A percentile compares a stretch with the other conserved stretches of the same genome.
phyloP scores from a whole-genome alignment of 2,329 filamentous ascomycete genomes.

The Fusarium cyanostomum region DNA sequence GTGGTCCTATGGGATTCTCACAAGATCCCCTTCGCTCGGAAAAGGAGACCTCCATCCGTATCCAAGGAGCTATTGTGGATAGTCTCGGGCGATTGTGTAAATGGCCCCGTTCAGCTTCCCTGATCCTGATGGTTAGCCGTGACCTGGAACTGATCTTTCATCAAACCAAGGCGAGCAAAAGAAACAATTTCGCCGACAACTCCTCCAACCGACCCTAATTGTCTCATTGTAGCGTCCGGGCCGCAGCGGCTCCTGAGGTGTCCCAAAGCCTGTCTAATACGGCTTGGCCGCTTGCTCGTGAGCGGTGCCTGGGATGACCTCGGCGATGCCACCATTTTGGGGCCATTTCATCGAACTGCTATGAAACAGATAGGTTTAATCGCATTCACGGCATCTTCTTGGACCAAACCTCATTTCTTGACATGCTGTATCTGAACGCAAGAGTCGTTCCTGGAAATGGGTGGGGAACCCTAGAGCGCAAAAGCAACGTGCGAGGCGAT shows the following conservation, averaged over 20 bases:
- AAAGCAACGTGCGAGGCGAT: neutral
- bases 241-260: too few species aligned
- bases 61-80: neutral
- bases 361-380: too few species aligned
- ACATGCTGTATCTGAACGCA: neutral
- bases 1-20: neutral
- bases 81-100: neutral
- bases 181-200: slow-evolving; percentile 1
- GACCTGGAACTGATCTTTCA: neutral
- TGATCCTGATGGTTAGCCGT: too few species aligned
- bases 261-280: too few species aligned
- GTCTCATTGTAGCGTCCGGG: neutral
- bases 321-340: too few species aligned
- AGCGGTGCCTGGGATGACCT: too few species aligned
- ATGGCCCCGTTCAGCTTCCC: too few species aligned
- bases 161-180: neutral
- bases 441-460: neutral
- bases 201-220: neutral
- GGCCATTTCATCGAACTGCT: too few species aligned
- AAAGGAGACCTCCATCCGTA: neutral
- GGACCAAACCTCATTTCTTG: neutral
- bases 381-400: neutral
- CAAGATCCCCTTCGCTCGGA: neutral
- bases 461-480: neutral
- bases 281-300: too few species aligned